Base-by-base conservation (phyloP, 2,329 filamentous ascomycete species). In the Colletotrichum tropicicola region DNA sequence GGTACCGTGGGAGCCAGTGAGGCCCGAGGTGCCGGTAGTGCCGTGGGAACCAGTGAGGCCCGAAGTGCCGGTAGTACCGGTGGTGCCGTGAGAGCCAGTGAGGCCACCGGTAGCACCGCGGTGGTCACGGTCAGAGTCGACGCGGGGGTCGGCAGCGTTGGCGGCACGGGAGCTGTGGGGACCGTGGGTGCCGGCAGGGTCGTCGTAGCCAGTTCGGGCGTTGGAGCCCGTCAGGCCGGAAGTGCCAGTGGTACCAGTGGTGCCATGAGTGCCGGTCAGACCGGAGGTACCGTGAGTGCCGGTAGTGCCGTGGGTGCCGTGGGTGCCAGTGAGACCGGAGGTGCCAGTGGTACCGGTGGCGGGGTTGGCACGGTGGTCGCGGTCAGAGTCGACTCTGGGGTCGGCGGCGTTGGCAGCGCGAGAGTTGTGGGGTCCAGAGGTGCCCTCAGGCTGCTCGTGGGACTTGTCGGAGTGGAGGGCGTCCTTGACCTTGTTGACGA, bases 401-500 rank as follows among this genome's bases (percentile, higher is more conserved):
- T 87, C 85, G 6, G 74, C 70, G 32, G 83, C 81, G 73, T 87
- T 87, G 17, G 77, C 75, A 10, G 77, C 6, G 52, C 80, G 78
- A 9, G 77, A 79, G 59, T 67, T 69, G 71, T 86, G 82, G 15
- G 73, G 66, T 28, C 65, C 65, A 43, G 61, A 54, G 7, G 68
- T 62, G 43, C 67, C 66, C 43, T 70, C 68, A 30, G 70, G 68
- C 41, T 64, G 71, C 15, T 75, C 68, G 63, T 71, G 39, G 69
- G 71, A 59, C 71, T 82, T 79, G 75, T 83, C 79, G 66, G 79
- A 77, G 71, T 79, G 73, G 63, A 87, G 74, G 67, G 79, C 83
- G 4, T 87, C 84, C 82, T 88, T 88, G 75, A 87, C 82, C 78
- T 88, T 88, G 81, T 88, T 83, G 73, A 87, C 75, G 72, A 88